phyloP scores from a whole-genome alignment of 345 rosid genomes.

The Brassica napus region DNA sequence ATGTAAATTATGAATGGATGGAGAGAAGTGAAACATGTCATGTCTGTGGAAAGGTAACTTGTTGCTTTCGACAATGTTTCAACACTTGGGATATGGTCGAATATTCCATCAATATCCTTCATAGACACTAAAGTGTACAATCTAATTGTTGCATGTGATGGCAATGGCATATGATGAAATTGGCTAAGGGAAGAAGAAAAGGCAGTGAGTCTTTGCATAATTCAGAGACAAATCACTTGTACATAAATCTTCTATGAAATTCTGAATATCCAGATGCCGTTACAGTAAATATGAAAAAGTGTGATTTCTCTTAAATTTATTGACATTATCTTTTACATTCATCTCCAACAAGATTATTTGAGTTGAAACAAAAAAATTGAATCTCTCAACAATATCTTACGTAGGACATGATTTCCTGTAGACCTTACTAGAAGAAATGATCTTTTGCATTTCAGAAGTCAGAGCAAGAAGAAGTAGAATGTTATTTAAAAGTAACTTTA shows the following conservation, averaged over 20 bases:
- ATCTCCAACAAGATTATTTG: constrained; percentile 11
- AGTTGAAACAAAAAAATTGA: not conserved
- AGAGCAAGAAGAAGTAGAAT: constrained; percentile 3
- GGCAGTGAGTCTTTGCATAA: not conserved
- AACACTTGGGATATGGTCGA: not conserved
- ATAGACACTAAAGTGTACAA: not conserved
- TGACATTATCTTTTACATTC: constrained; percentile 20
- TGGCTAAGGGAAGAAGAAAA: not conserved
- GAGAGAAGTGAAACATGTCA: constrained; percentile 98
- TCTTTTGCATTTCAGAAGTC: not conserved
- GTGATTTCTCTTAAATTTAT: constrained; percentile 23
- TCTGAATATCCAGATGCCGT: constrained; percentile 19
- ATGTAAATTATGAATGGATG: constrained; percentile 72
- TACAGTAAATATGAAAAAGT: constrained; percentile 30
- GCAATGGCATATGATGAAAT: constrained; percentile 38
- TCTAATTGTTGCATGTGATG: constrained; percentile 28
- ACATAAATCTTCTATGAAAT: constrained; percentile 22
- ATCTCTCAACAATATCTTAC: not conserved
- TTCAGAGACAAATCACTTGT: constrained; percentile 38
- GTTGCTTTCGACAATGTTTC: constrained; percentile 5
- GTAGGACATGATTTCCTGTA: not conserved
- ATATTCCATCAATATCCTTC: constrained; percentile 26
- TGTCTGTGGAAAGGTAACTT: constrained; percentile 90
- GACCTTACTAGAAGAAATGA: not conserved
- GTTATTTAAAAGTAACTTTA: not conserved